phyloP scores from a whole-genome alignment of 768 basidiomycete species.

The Pleurotus pulmonarius region DNA sequence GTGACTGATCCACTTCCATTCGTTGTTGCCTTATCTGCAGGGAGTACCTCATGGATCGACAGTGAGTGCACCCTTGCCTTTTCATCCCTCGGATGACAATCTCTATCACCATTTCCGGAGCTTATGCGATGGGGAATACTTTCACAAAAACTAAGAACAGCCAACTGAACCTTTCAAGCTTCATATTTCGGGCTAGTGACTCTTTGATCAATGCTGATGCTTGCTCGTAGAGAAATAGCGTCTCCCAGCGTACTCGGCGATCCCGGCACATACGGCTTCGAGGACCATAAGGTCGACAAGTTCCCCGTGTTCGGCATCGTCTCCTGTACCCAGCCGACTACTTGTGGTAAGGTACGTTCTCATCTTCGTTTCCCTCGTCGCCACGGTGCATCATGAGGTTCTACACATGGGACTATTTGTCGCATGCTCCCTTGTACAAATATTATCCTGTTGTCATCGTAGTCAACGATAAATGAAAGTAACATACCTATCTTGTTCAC shows the following conservation, averaged over 20 bases:
- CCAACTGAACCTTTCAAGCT: slow-evolving; percentile 10
- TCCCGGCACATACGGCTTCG: too few species aligned
- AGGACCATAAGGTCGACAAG: too few species aligned
- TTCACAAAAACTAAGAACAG: slow-evolving; percentile 13
- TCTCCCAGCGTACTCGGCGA: too few species aligned
- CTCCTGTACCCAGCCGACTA: too few species aligned
- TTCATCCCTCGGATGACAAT: not conserved
- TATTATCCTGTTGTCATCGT: not conserved
- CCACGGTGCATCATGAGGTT: not conserved
- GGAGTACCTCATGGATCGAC: not conserved
- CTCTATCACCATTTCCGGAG: slow-evolving; percentile 10
- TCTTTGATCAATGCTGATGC: too few species aligned
- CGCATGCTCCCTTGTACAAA: not conserved
- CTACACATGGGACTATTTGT: not conserved
- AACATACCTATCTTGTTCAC: not conserved
- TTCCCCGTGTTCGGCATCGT: not conserved
- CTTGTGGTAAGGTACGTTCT: not conserved
- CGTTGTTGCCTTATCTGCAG: not conserved
- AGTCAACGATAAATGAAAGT: not conserved
- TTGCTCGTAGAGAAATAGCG: too few species aligned
- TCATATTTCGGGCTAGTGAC: not conserved
- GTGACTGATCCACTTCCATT: not conserved
- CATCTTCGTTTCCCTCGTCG: not conserved
- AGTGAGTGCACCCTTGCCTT: not conserved
- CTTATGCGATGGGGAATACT: slow-evolving; percentile 10